phyloP scores from a whole-genome alignment of 2,329 filamentous ascomycete species.

The Fusarium sp. region DNA sequence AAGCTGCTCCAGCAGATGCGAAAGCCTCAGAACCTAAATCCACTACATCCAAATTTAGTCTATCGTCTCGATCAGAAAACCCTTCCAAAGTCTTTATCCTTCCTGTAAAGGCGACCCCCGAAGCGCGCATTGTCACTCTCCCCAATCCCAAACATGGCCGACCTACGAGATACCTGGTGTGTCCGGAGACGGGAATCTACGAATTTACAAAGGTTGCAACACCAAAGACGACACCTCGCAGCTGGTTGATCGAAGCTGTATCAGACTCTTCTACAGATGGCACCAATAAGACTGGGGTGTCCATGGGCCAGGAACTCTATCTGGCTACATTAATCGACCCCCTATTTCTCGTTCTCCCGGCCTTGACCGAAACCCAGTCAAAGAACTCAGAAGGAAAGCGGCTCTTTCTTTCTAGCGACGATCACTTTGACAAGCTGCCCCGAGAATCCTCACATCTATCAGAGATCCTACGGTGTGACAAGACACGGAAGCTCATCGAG shows the following conservation, averaged over 20 bases:
- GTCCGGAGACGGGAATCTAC: slow-evolving; percentile 70
- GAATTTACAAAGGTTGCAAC: slow-evolving; percentile 71
- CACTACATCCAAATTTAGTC: slow-evolving; percentile 53
- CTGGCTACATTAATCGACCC: slow-evolving; percentile 87
- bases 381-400: slow-evolving; percentile 64
- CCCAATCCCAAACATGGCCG: slow-evolving; percentile 67
- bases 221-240: slow-evolving; percentile 65
- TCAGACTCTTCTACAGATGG: slow-evolving; percentile 14
- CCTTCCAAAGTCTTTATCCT: slow-evolving; percentile 70
- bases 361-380: slow-evolving; percentile 63
- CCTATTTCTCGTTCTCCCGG: slow-evolving; percentile 83
- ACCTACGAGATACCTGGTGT: slow-evolving; percentile 70
- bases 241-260: slow-evolving; percentile 67
- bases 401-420: slow-evolving; percentile 76
- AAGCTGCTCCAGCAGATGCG: slow-evolving; percentile 44
- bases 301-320: slow-evolving; percentile 78
- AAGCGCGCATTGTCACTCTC: slow-evolving; percentile 69
- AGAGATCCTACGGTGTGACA: slow-evolving; percentile 63
- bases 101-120: slow-evolving; percentile 63
- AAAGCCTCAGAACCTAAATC: slow-evolving; percentile 44
- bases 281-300: slow-evolving; percentile 52
- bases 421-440: slow-evolving; percentile 74
- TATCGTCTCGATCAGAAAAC: slow-evolving; percentile 54
- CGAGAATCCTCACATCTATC: slow-evolving; percentile 67
- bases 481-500: slow-evolving; percentile 66